A percentile compares a stretch with the other conserved stretches of the same genome.
phyloP scores from a whole-genome alignment of 2,329 filamentous ascomycete species.

The Scedosporium apiospermum region DNA sequence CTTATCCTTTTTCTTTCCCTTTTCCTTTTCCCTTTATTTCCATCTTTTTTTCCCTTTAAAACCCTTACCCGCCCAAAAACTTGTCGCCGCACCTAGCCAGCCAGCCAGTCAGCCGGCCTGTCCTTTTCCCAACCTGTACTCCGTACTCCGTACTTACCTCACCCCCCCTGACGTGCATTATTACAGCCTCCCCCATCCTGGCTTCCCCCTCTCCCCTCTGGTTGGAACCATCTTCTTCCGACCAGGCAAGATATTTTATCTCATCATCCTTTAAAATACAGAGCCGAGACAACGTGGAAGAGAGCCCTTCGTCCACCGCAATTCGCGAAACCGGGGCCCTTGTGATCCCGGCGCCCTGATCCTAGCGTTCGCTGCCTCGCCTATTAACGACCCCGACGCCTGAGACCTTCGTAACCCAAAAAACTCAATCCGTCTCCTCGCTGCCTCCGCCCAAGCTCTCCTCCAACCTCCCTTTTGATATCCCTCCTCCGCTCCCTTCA shows the following conservation, averaged over 20 bases:
- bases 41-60: not conserved
- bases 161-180: conserved; percentile 2
- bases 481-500: not conserved
- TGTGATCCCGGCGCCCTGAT: not conserved
- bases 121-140: not conserved
- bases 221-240: not conserved
- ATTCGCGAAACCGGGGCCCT: not conserved
- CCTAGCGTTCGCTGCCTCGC: not conserved
- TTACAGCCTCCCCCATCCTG: conserved; percentile 4
- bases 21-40: not conserved
- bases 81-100: not conserved
- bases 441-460: conserved; percentile 2
- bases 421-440: not conserved
- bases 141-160: not conserved
- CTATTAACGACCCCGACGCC: not conserved
- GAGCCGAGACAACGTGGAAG: not conserved
- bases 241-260: not conserved
- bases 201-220: not conserved
- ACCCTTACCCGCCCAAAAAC: not conserved
- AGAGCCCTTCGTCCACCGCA: not conserved
- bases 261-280: not conserved
- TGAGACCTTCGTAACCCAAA: not conserved
- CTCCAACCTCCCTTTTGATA: not conserved
- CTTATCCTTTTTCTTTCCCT: not conserved
- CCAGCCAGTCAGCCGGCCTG: not conserved